Percentiles rank a stretch among this genome's conserved stretches.
Evolutionary conservation across 1,139 yeast species (phyloP).

Genomic region (Geotrichum macrosporum): DNA sequence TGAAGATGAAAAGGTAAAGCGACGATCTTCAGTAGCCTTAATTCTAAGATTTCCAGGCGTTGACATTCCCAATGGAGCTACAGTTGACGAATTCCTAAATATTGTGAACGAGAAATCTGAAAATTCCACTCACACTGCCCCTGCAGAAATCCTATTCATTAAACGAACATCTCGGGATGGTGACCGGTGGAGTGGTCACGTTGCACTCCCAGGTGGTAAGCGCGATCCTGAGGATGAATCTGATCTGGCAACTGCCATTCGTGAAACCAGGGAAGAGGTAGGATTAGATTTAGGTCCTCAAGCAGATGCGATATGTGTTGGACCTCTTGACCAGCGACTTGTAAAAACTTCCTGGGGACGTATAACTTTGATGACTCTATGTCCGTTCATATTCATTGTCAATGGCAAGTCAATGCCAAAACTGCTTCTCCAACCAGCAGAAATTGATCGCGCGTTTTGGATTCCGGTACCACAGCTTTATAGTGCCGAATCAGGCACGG

Average conservation of each 20-base stretch:
- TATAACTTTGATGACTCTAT: constrained; percentile 35
- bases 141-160: constrained; percentile 38
- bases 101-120: background rate
- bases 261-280: constrained; percentile 30
- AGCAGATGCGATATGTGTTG: constrained; percentile 31
- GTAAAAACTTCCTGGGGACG: constrained; percentile 39
- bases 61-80: constrained; percentile 17
- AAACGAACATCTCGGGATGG: constrained; percentile 37
- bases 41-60: constrained; percentile 26
- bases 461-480: constrained; percentile 34
- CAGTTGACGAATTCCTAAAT: constrained; percentile 4
- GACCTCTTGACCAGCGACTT: constrained; percentile 38
- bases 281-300: background rate
- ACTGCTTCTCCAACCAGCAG: constrained; percentile 34
- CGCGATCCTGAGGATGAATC: constrained; percentile 38
- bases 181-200: constrained; percentile 44
- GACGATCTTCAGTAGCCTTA: constrained; percentile 30
- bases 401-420: constrained; percentile 16
- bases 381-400: constrained; percentile 39
- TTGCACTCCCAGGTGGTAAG: constrained; percentile 43
- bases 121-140: background rate
- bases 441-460: constrained; percentile 43
- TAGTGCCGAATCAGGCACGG: constrained; percentile 21
- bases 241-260: constrained; percentile 36
- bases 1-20: constrained; percentile 21